Conservation (phyloP, 2,329 filamentous ascomycete genomes). For the Stemphylium vesicarium region DNA sequence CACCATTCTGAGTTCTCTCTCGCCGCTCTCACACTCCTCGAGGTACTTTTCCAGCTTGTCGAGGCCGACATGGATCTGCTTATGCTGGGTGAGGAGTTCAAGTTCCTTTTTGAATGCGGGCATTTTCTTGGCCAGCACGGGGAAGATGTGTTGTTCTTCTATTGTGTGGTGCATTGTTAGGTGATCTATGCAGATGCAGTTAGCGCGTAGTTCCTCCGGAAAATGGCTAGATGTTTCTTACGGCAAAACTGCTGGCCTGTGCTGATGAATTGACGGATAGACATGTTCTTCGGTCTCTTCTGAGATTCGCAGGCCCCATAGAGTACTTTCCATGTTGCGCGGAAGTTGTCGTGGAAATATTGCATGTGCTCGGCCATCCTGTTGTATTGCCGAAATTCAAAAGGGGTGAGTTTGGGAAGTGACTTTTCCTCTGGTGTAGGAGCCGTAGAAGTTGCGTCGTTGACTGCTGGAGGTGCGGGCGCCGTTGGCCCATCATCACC, state of each 20-base stretch:
- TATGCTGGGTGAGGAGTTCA: constrained; percentile 75
- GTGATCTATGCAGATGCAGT: constrained; percentile 44
- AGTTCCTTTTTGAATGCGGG: constrained; percentile 73
- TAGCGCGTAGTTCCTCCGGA: neutral
- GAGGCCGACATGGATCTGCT: constrained; percentile 77
- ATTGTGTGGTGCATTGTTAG: constrained; percentile 82
- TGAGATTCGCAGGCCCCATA: constrained; percentile 67
- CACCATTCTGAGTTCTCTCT: constrained; percentile 62
- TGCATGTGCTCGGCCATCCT: constrained; percentile 78
- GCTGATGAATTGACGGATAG: constrained; percentile 71
- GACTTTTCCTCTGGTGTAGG: constrained; percentile 36
- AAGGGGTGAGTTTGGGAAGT: constrained; percentile 67
- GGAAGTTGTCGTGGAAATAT: constrained; percentile 58
- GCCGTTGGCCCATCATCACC: constrained; percentile 3
- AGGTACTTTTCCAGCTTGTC: constrained; percentile 72
- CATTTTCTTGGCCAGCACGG: constrained; percentile 77
- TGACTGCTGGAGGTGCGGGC: constrained; percentile 5
- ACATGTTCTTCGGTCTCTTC: constrained; percentile 68
- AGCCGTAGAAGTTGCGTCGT: constrained; percentile 1
- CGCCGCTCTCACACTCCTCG: constrained; percentile 64
- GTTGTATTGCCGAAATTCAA: constrained; percentile 75
- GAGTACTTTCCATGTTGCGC: constrained; percentile 70
- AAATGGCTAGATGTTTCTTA: neutral
- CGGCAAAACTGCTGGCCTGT: constrained; percentile 71
- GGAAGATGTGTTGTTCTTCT: constrained; percentile 84